phyloP scores from a whole-genome alignment of 163 green algal species.

The Scenedesmus sp. region DNA sequence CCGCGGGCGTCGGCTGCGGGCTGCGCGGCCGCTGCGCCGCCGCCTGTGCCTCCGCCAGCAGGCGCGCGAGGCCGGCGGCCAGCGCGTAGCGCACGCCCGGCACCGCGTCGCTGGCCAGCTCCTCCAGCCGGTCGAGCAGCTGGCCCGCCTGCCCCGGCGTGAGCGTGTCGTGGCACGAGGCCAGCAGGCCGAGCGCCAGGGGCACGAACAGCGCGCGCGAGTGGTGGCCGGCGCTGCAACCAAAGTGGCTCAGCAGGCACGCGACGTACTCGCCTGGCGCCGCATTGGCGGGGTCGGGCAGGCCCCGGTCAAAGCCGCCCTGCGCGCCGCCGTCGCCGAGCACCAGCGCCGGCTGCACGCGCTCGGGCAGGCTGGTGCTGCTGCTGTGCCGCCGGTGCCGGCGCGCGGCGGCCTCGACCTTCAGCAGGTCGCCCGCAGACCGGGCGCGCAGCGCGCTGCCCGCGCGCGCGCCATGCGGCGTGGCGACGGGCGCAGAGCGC shows the following conservation, averaged over 20 bases:
- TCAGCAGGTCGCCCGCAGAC: slow-evolving; percentile 35
- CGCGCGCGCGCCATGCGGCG: too few relatives aligned
- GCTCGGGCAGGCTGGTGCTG: not conserved
- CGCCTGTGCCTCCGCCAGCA: slow-evolving; percentile 1
- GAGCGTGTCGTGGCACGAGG: slow-evolving; percentile 6
- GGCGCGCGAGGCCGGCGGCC: slow-evolving; percentile 3
- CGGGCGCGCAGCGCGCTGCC: too few relatives aligned
- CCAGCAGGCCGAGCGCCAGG: slow-evolving; percentile 30
- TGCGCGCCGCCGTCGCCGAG: too few relatives aligned
- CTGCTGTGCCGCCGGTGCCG: not conserved
- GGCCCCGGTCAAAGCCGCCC: not conserved
- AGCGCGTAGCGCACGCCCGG: slow-evolving; percentile 31
- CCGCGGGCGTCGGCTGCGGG: not conserved
- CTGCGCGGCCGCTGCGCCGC: not conserved
- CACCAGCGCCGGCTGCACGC: not conserved
- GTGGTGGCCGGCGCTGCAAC: slow-evolving; percentile 23
- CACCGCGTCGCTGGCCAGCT: slow-evolving; percentile 29
- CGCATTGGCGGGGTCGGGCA: slow-evolving; percentile 9
- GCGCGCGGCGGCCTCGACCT: slow-evolving; percentile 14
- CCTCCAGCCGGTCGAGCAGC: slow-evolving; percentile 34
- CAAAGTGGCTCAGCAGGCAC: slow-evolving; percentile 25
- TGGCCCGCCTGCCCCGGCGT: slow-evolving; percentile 1
- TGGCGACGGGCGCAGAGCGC: too few relatives aligned
- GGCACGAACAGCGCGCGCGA: slow-evolving; percentile 45
- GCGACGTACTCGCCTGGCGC: slow-evolving; percentile 27